Conservation (phyloP, 805 yeast genomes). For the Kodamaea hsintzibuensis region DNA sequence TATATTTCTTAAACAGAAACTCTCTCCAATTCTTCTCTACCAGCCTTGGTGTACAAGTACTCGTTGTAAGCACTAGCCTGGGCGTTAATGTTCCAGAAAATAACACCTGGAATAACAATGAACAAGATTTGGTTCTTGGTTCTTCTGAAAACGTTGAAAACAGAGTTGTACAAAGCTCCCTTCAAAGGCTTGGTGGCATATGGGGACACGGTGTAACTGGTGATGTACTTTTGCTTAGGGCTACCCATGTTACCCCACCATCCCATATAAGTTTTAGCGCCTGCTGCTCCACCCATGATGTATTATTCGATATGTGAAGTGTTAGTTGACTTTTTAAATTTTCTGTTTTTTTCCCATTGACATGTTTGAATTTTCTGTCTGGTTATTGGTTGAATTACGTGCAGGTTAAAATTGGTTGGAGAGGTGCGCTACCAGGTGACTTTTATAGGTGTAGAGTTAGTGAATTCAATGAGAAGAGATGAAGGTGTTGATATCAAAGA, state of each 20-base stretch:
- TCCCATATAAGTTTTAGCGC: slow-evolving; percentile 82
- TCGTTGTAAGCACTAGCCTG: slow-evolving; percentile 87
- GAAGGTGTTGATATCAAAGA: no score
- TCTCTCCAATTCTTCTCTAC: slow-evolving; percentile 89
- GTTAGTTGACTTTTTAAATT: not conserved
- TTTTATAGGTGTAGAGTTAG: no score
- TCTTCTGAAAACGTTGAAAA: slow-evolving; percentile 95
- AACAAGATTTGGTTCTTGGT: slow-evolving; percentile 80
- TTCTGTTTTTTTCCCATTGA: slow-evolving; percentile 2
- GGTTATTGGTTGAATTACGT: slow-evolving; percentile 13
- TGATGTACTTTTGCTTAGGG: slow-evolving; percentile 83
- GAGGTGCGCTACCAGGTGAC: not conserved
- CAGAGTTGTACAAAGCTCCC: slow-evolving; percentile 80
- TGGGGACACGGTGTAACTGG: slow-evolving; percentile 89
- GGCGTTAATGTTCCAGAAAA: slow-evolving; percentile 87
- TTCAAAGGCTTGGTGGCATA: slow-evolving; percentile 90
- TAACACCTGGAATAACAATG: slow-evolving; percentile 71
- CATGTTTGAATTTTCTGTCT: slow-evolving; percentile 9
- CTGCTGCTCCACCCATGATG: slow-evolving; percentile 68
- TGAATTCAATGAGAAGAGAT: not conserved
- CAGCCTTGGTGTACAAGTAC: slow-evolving; percentile 95
- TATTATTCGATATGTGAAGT: not conserved
- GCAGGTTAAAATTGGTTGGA: not conserved
- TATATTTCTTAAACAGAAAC: slow-evolving; percentile 39
- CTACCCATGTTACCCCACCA: slow-evolving; percentile 97